Base-by-base conservation (phyloP, 2,329 filamentous ascomycete species). In the Penicillium sclerotigenum region DNA sequence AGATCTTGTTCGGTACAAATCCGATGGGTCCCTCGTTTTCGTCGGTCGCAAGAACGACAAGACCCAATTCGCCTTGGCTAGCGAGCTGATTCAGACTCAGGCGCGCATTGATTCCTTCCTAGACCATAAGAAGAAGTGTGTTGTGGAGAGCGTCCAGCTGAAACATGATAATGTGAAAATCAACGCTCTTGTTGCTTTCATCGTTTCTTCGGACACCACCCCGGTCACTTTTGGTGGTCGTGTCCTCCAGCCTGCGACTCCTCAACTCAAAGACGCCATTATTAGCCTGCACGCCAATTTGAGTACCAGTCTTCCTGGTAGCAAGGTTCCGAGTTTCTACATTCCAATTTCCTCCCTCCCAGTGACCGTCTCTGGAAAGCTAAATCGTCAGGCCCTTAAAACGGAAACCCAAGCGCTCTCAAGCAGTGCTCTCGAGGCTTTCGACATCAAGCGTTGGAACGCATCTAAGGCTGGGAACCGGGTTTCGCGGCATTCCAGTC, bases 1-100 rank as follows among this genome's bases (percentile, higher is more conserved):
- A 3, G 71, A 75, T 47, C 56, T 76, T 20, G 71, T 69, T n/a
- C 68, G 68, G 13, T 75, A 73, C 57, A 72, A 75, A 20, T 61
- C 68, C 0, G 65, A 75, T 52, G 73, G 73, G 3, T 66, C 67
- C 2, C 54, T 74, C 8, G 63, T 66, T 1, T 73, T 70, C 53
- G 33, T 74, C 6, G 72, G 73, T 18, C 61, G 65, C 26, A 75
- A 73, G 56, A 62, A 61, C 11, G 31, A 48, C 16, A 54, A 16
- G 11, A 24, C 31, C 13, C 37, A 13, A 20, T 47, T 28, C 5
- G 37, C 43, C 5, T 13, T 38, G 16, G 57, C 55, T 11, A 52
- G 45, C 5, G 52, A 59, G 18, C 22, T 48, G 0, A 40, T 58
- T 18, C 36, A 55, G 1, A 47, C 66, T 2, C 61, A 68, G 31